These are phyloP conservation scores for Colletotrichum sp. DNA, from an alignment of 2,329 filamentous ascomycete species.

Conservation along the genomic window DNA sequence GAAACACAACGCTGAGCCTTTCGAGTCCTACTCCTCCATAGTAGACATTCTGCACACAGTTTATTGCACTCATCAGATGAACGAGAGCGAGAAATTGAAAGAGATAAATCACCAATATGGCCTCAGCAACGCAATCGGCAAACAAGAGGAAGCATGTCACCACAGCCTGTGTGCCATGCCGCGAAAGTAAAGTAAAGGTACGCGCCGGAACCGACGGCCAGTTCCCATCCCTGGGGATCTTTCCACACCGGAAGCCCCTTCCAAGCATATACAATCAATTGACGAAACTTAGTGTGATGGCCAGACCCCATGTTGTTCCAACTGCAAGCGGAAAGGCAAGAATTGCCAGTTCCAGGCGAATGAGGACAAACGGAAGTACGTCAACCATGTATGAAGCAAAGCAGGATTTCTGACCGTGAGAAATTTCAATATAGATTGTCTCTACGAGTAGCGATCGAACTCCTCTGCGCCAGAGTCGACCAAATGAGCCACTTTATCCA, in stretches of 20 bases:
- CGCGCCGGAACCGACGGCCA: not conserved
- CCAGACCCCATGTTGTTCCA: not conserved
- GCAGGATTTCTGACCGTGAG: not conserved
- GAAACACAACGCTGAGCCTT: not conserved
- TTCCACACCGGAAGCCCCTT: no score
- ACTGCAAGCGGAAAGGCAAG: not conserved
- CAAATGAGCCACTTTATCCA: conserved; percentile 40
- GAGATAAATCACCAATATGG: not conserved
- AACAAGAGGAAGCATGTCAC: conserved; percentile 42
- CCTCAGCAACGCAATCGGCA: not conserved
- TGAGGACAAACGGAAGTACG: not conserved
- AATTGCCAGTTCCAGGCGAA: not conserved
- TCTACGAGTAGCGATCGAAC: not conserved
- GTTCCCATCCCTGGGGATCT: not conserved
- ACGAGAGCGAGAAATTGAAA: not conserved
- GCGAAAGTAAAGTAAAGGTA: conserved; percentile 50
- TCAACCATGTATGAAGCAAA: not conserved
- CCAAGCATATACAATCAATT: not conserved
- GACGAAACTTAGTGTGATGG: not conserved
- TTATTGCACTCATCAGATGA: not conserved
- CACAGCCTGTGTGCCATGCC: conserved; percentile 46
- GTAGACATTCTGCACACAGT: not conserved
- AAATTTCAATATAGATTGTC: not conserved
- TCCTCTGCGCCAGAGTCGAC: not conserved
- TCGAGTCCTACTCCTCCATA: not conserved